Percentiles rank a stretch among this genome's conserved stretches.
phyloP scores from a whole-genome alignment of 345 rosid species.

The Abelmoschus esculentus region DNA sequence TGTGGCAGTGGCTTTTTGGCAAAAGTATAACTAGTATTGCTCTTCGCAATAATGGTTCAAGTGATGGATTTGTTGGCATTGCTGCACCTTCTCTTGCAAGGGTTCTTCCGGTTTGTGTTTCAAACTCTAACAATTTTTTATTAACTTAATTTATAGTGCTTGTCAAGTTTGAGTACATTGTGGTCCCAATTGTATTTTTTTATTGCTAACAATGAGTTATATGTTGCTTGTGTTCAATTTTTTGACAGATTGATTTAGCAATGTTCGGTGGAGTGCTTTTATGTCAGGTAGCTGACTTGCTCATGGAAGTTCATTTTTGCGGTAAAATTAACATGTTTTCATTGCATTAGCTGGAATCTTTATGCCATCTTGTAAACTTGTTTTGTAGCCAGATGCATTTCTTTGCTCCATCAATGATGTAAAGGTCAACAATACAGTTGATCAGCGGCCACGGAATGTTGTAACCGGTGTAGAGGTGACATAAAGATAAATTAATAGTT shows the following conservation, averaged over 20 bases:
- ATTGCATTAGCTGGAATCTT: conserved; percentile 10
- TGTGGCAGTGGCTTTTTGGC: conserved; percentile 95
- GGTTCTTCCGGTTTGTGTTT: conserved; percentile 82
- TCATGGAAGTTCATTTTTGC: background rate
- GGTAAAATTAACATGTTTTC: background rate
- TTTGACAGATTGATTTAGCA: conserved; percentile 72
- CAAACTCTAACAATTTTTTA: conserved; percentile 10
- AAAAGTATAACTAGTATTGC: conserved; percentile 68
- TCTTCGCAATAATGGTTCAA: conserved; percentile 57
- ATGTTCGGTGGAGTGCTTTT: conserved; percentile 88
- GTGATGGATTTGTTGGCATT: conserved; percentile 81
- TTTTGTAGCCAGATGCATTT: conserved; percentile 94
- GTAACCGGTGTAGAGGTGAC: conserved; percentile 70
- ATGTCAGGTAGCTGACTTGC: conserved; percentile 65
- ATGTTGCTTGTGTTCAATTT: conserved; percentile 4
- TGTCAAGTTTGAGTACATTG: background rate
- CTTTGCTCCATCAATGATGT: conserved; percentile 91
- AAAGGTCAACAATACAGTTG: conserved; percentile 64
- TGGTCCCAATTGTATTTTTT: background rate
- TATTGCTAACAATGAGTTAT: conserved; percentile 14
- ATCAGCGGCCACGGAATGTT: conserved; percentile 71
- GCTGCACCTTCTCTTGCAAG: conserved; percentile 95
- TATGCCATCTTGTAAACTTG: conserved; percentile 24
- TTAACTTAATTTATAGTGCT: background rate
- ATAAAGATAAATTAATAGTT: background rate